Conservation (phyloP, 176 grass and related monocot genomes). For the Ananas comosus region DNA sequence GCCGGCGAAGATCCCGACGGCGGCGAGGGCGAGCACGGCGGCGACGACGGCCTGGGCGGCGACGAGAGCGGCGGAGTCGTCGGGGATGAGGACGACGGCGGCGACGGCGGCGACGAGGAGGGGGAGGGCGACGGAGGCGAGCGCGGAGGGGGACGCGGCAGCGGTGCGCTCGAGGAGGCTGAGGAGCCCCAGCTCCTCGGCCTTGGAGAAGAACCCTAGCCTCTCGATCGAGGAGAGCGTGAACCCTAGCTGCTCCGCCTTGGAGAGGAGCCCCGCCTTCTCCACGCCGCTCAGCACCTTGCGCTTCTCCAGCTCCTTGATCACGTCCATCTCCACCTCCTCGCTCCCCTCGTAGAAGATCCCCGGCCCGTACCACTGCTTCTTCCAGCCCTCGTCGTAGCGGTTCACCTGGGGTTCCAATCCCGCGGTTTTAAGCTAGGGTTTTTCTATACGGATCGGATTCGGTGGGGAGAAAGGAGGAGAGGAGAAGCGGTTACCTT, state of each 20-base stretch:
- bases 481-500: slow-evolving; percentile 29
- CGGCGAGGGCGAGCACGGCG: slow-evolving; percentile 29
- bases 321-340: slow-evolving; percentile 73
- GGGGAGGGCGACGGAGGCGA: slow-evolving; percentile 80
- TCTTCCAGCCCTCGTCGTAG: slow-evolving; percentile 81
- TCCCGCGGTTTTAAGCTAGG: background rate
- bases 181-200: slow-evolving; percentile 85
- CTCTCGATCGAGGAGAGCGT: slow-evolving; percentile 82
- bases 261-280: slow-evolving; percentile 86
- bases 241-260: slow-evolving; percentile 76
- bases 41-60: slow-evolving; percentile 44
- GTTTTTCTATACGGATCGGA: background rate
- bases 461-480: background rate
- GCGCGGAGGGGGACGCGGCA: slow-evolving; percentile 44
- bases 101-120: slow-evolving; percentile 65
- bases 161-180: slow-evolving; percentile 77
- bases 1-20: slow-evolving; percentile 60
- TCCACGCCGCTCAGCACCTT: slow-evolving; percentile 84
- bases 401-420: slow-evolving; percentile 54
- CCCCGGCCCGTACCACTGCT: slow-evolving; percentile 90
- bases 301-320: slow-evolving; percentile 81
- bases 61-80: slow-evolving; percentile 70
- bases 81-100: slow-evolving; percentile 61
- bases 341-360: slow-evolving; percentile 80
- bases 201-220: slow-evolving; percentile 72